phyloP scores from a whole-genome alignment of 768 basidiomycete species.

The Suillus weaverae region DNA sequence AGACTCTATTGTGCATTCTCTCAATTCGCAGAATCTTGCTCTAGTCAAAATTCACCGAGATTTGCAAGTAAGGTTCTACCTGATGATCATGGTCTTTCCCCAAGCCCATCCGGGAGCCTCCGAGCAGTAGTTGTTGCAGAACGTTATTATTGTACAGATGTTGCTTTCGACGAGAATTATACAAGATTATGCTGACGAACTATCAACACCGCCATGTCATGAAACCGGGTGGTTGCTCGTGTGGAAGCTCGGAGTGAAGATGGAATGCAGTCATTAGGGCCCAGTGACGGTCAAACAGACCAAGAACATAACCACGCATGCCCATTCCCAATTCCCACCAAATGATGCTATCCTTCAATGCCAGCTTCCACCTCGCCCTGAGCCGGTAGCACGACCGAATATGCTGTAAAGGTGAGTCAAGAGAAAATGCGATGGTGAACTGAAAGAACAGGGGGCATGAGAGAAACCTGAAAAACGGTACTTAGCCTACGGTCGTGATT shows the following conservation, averaged over 20 bases:
- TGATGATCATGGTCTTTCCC: not conserved
- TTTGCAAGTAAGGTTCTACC: not conserved
- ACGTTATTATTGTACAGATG: not conserved
- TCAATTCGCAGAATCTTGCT: not conserved
- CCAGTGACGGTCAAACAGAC: conserved; percentile 6
- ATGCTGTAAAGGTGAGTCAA: conserved; percentile 33
- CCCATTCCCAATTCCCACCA: not conserved
- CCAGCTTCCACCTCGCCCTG: not conserved
- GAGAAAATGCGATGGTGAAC: conserved; percentile 7
- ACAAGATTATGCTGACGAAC: not conserved
- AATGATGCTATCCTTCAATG: not conserved
- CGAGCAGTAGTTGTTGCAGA: not conserved
- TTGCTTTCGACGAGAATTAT: not conserved
- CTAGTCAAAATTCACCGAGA: not conserved
- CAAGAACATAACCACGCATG: conserved; percentile 13
- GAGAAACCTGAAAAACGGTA: not conserved
- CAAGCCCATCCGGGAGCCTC: not conserved
- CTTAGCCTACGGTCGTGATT: conserved; percentile 1
- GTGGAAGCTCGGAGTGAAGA: not conserved
- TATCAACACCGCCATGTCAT: not conserved
- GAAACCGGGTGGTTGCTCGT: not conserved
- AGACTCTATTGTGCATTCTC: not conserved
- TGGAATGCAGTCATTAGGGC: not conserved
- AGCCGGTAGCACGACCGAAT: conserved; percentile 6
- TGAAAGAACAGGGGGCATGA: conserved; percentile 4